Percentiles rank a stretch among this genome's conserved stretches.
phyloP scores from a whole-genome alignment of 179 eudicot genomes.

The Heliamphora pulchella region DNA sequence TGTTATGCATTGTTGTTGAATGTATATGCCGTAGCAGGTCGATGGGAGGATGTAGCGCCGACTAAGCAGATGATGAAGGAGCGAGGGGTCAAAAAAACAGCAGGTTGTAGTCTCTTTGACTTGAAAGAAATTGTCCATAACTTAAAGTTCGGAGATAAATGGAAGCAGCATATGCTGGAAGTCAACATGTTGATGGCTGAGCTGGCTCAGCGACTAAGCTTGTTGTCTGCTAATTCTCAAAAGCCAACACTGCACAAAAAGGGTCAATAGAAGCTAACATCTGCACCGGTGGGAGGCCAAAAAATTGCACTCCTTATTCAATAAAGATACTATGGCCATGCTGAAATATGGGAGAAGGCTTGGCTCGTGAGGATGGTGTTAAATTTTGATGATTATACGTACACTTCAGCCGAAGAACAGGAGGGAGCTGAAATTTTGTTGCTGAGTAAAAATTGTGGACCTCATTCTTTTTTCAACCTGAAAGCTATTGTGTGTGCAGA shows the following conservation, averaged over 20 bases:
- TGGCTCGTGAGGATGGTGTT: constrained; percentile 14
- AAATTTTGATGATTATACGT: background rate
- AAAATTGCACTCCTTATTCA: background rate
- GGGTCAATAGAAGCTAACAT: background rate
- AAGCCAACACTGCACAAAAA: background rate
- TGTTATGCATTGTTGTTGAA: constrained; percentile 53
- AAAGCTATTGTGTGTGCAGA: background rate
- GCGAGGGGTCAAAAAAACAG: constrained; percentile 25
- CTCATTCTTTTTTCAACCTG: background rate
- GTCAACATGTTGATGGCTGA: constrained; percentile 13
- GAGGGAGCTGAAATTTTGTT: background rate
- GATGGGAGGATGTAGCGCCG: constrained; percentile 55
- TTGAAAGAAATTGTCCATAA: constrained; percentile 40
- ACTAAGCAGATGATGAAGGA: constrained; percentile 48
- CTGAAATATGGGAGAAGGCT: constrained; percentile 15
- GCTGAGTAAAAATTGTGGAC: background rate
- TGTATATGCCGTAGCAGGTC: constrained; percentile 62
- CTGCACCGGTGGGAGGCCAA: background rate
- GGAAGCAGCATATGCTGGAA: constrained; percentile 13
- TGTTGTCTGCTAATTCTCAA: constrained; percentile 8
- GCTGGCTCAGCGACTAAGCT: constrained; percentile 13
- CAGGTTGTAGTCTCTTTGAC: constrained; percentile 57
- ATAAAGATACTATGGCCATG: background rate
- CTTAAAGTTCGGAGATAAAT: constrained; percentile 17
- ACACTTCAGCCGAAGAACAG: background rate